Conservation (phyloP, 805 yeast species). For the Hanseniaspora taiwanica region DNA sequence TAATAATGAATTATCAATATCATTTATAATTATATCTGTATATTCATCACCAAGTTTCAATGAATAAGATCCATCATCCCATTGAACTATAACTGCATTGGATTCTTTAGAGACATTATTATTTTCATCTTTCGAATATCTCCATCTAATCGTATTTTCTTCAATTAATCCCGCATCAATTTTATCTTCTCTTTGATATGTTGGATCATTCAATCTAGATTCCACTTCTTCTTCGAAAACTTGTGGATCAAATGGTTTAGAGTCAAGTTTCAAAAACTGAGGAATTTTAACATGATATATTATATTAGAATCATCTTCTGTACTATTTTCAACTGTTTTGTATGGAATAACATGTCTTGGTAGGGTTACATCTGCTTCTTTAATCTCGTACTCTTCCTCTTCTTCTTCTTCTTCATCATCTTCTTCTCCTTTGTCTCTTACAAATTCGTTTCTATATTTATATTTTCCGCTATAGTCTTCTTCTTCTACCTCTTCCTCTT, state of each 20-base stretch:
- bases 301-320: constrained; percentile 20
- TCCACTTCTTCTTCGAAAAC: constrained; percentile 39
- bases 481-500: constrained; percentile 16
- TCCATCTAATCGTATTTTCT: constrained; percentile 88
- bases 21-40: constrained; percentile 60
- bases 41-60: constrained; percentile 78
- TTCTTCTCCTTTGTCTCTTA: constrained; percentile 22
- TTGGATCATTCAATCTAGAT: constrained; percentile 24
- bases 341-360: constrained; percentile 33
- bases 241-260: constrained; percentile 77
- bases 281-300: constrained; percentile 56
- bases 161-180: constrained; percentile 55
- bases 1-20: constrained; percentile 57
- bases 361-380: constrained; percentile 26
- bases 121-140: constrained; percentile 63
- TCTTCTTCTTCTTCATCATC: constrained; percentile 13
- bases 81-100: constrained; percentile 78
- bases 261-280: constrained; percentile 67
- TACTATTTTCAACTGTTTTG: constrained; percentile 29
- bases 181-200: constrained; percentile 32
- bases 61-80: constrained; percentile 89
- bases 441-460: constrained; percentile 11
- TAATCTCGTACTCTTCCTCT: constrained; percentile 23
- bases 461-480: constrained; percentile 11
- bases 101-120: constrained; percentile 73